phyloP scores from a whole-genome alignment of 805 yeast genomes.

The Sugiyamaella lignohabitans region DNA sequence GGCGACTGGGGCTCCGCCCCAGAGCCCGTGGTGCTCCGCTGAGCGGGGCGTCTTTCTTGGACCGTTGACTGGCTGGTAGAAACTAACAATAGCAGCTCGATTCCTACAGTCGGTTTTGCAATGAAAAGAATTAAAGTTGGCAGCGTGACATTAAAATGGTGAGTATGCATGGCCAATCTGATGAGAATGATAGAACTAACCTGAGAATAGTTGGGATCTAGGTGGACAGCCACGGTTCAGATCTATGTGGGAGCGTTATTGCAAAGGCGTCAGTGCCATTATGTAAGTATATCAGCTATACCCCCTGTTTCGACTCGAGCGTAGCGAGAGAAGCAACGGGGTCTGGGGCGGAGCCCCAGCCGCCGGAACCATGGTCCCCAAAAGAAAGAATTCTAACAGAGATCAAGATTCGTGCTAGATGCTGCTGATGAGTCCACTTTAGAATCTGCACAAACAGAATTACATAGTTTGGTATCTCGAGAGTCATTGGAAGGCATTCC shows the following conservation, averaged over 20 bases:
- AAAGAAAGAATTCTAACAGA: no score
- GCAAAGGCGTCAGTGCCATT: conserved; percentile 33
- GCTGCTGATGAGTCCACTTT: conserved; percentile 31
- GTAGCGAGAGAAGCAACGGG: not conserved
- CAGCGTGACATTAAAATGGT: conserved; percentile 33
- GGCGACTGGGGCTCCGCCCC: not conserved
- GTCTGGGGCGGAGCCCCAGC: no score
- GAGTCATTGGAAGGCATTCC: conserved; percentile 32
- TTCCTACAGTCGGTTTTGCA: conserved; percentile 36
- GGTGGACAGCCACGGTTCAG: conserved; percentile 37
- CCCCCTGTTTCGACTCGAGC: no score
- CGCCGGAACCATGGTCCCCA: no score
- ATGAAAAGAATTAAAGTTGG: conserved; percentile 32
- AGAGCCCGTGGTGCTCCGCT: not conserved
- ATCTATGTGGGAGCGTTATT: conserved; percentile 36
- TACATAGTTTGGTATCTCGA: conserved; percentile 27
- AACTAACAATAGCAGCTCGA: conserved; percentile 23
- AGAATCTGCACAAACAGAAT: conserved; percentile 29
- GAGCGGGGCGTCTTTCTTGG: not conserved
- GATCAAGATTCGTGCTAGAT: conserved; percentile 30
- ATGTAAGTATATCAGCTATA: no score
- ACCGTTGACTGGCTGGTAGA: not conserved
- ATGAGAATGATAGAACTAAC: not conserved
- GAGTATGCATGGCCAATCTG: no score
- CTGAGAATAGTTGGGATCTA: conserved; percentile 32